Percentiles rank a stretch among this genome's conserved stretches.
Conservation (phyloP, 2,329 filamentous ascomycete species). For the Penicillium sp. region DNA sequence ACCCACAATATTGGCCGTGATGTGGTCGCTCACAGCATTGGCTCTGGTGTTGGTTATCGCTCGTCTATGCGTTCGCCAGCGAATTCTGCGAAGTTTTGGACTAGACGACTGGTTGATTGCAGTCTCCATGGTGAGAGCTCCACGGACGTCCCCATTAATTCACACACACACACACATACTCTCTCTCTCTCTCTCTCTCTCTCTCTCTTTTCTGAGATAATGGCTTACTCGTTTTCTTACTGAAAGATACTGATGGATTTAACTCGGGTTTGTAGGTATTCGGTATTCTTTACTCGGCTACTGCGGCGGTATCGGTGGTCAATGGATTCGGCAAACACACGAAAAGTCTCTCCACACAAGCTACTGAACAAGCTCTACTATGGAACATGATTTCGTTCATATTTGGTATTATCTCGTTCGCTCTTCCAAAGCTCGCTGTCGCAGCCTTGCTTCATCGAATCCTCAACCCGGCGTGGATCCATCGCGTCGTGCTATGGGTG, state of each 20-base stretch:
- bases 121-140: conserved; percentile 32
- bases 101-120: conserved; percentile 43
- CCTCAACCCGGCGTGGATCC: conserved; percentile 18
- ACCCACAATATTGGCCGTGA: conserved; percentile 33
- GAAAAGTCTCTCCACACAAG: conserved; percentile 27
- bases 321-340: conserved; percentile 48
- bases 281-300: conserved; percentile 37
- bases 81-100: conserved; percentile 36
- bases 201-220: neutral
- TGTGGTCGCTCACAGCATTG: conserved; percentile 35
- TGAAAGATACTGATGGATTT: neutral
- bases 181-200: no score
- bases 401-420: conserved; percentile 31
- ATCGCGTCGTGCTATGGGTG: conserved; percentile 18
- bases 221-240: neutral
- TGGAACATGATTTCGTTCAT: conserved; percentile 28
- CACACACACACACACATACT: no score
- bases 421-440: conserved; percentile 30
- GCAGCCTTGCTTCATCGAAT: conserved; percentile 28
- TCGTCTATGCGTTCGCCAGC: conserved; percentile 35
- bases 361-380: conserved; percentile 23
- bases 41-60: conserved; percentile 34
- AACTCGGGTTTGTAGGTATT: conserved; percentile 31
- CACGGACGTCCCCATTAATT: neutral
- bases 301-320: conserved; percentile 40